phyloP scores from a whole-genome alignment of 148 eudicot genomes.

The Fagopyrum homotropicum region DNA sequence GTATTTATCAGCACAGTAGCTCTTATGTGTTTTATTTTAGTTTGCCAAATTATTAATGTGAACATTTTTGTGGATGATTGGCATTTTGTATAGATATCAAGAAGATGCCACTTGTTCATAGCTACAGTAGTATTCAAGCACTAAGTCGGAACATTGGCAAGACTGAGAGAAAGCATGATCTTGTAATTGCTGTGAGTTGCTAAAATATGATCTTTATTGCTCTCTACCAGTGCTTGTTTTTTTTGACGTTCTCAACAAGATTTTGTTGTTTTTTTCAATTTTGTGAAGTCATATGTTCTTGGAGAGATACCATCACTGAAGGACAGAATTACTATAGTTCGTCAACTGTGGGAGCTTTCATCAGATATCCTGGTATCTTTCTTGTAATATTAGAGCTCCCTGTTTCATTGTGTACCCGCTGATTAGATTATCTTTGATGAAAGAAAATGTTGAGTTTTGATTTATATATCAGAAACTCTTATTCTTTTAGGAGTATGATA shows the following conservation, averaged over 20 bases:
- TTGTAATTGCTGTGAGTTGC: conserved; percentile 86
- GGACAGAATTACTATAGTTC: conserved; percentile 78
- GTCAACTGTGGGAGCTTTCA: conserved; percentile 93
- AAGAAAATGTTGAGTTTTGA: background rate
- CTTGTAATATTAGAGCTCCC: background rate
- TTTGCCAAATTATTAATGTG: conserved; percentile 6
- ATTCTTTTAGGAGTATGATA: background rate
- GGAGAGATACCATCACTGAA: conserved; percentile 87
- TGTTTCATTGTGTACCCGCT: conserved; percentile 6
- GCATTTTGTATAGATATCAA: conserved; percentile 41
- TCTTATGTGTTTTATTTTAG: background rate
- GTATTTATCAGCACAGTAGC: conserved; percentile 22
- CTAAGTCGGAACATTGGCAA: conserved; percentile 49
- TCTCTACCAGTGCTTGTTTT: background rate
- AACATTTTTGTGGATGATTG: background rate
- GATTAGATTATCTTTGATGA: background rate
- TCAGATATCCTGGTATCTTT: conserved; percentile 68
- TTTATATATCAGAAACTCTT: background rate
- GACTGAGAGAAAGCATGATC: conserved; percentile 77
- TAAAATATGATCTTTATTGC: background rate
- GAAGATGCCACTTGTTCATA: conserved; percentile 71
- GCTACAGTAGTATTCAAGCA: conserved; percentile 65
- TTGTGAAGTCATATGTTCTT: conserved; percentile 83
- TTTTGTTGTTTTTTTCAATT: conserved; percentile 3
- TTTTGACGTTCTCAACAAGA: background rate